phyloP scores from a whole-genome alignment of 1,284 basidiomycete genomes.

The Kwoniella shivajii region DNA sequence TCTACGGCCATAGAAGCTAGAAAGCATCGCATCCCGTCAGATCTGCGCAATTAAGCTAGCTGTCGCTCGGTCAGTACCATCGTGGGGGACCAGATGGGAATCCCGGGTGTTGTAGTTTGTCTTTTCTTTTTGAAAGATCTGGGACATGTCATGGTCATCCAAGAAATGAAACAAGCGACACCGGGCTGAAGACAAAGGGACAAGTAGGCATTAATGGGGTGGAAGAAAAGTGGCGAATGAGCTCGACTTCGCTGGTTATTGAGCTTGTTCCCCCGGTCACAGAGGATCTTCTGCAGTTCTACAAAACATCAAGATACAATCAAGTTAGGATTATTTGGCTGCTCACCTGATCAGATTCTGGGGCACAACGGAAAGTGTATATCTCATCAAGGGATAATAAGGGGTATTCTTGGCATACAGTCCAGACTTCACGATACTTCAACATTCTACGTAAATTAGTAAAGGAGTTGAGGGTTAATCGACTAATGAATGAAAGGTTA shows the following conservation, averaged over 20 bases:
- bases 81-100: conserved; percentile 80
- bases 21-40: conserved; percentile 56
- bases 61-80: conserved; percentile 79
- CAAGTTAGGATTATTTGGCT: too few species aligned
- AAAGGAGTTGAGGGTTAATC: neutral
- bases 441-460: neutral
- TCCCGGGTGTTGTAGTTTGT: conserved; percentile 75
- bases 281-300: too few species aligned
- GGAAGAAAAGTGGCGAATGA: neutral
- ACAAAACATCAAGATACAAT: too few species aligned
- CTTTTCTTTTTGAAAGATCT: neutral
- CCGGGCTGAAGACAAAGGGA: neutral
- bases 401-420: neutral
- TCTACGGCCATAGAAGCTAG: conserved; percentile 49
- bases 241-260: too few species aligned
- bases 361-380: too few species aligned
- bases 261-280: too few species aligned
- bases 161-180: neutral
- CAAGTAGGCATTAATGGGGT: neutral
- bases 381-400: neutral
- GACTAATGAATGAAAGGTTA: neutral
- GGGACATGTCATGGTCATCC: too few species aligned
- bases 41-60: conserved; percentile 63
- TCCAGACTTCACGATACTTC: neutral
- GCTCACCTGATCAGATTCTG: too few species aligned